These are phyloP conservation scores for Yamadazyma sp. DNA, from an alignment of 1,139 yeast genomes.

Conservation along the genomic window DNA sequence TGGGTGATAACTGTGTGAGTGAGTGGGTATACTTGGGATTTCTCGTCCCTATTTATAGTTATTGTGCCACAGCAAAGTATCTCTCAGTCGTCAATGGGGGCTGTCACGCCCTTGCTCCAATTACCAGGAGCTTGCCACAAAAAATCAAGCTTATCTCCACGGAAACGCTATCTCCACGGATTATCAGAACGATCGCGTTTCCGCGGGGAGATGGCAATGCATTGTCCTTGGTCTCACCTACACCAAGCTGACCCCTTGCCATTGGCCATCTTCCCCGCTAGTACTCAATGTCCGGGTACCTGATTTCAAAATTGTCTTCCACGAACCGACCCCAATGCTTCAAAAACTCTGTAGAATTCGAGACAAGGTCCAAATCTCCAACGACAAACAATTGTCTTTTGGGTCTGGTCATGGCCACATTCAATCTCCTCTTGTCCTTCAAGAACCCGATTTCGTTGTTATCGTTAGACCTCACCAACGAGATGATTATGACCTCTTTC, in stretches of 20 bases:
- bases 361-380: constrained; percentile 74
- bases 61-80: background rate
- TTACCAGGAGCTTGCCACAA: too few species aligned
- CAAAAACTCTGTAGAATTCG: constrained; percentile 49
- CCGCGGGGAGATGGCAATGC: background rate
- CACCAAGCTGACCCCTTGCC: too few species aligned
- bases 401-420: constrained; percentile 92
- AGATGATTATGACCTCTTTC: constrained; percentile 71
- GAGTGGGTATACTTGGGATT: background rate
- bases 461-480: constrained; percentile 47
- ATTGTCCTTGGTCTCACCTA: too few species aligned
- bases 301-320: constrained; percentile 57
- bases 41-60: background rate
- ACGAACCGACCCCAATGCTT: constrained; percentile 71
- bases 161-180: too few species aligned
- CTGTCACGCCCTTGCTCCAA: too few species aligned
- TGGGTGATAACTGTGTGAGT: background rate
- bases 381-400: constrained; percentile 80
- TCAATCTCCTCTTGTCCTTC: constrained; percentile 67
- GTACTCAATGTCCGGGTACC: constrained; percentile 57
- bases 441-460: constrained; percentile 71
- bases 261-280: constrained; percentile 8
- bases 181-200: too few species aligned
- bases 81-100: too few species aligned
- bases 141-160: too few species aligned